Conservation (phyloP, 2,329 filamentous ascomycete species). For the Aspergillus oerlinghausenensis region DNA sequence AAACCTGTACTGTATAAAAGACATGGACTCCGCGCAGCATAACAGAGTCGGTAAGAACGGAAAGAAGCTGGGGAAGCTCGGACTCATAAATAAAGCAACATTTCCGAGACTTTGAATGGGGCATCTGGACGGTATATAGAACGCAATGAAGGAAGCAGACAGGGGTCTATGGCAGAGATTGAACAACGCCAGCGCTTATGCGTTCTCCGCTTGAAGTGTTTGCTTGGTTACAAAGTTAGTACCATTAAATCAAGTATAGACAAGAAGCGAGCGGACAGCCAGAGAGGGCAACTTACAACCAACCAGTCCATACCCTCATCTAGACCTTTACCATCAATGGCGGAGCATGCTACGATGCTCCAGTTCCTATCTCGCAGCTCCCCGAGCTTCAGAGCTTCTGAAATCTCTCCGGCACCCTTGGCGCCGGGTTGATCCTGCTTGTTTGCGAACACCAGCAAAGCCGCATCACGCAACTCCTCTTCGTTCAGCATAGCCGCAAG, state of each 20-base stretch:
- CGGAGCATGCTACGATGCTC: conserved; percentile 97
- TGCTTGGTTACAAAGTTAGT: conserved; percentile 27
- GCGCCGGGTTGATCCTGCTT: conserved; percentile 98
- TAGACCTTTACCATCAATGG: conserved; percentile 90
- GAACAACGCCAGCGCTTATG: conserved; percentile 31
- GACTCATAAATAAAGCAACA: conserved; percentile 13
- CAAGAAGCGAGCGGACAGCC: background rate
- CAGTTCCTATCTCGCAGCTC: conserved; percentile 95
- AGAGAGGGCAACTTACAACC: conserved; percentile 58
- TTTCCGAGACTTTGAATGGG: conserved; percentile 9
- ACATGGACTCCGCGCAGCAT: conserved; percentile 24
- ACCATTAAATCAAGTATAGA: background rate
- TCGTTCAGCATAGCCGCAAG: conserved; percentile 93
- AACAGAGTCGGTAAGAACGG: conserved; percentile 19
- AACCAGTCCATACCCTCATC: conserved; percentile 99
- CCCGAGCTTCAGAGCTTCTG: conserved; percentile 82
- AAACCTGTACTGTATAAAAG: conserved; percentile 32
- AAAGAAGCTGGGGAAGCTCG: conserved; percentile 19
- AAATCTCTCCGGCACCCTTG: conserved; percentile 94
- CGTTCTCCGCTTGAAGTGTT: conserved; percentile 42
- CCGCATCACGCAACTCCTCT: conserved; percentile 89
- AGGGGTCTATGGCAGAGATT: conserved; percentile 28
- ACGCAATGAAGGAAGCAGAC: conserved; percentile 13
- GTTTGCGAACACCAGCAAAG: conserved; percentile 92
- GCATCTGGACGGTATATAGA: conserved; percentile 21